These are phyloP conservation scores for Colletotrichum phormii DNA, from an alignment of 2,329 filamentous ascomycete genomes.

Conservation along the genomic window DNA sequence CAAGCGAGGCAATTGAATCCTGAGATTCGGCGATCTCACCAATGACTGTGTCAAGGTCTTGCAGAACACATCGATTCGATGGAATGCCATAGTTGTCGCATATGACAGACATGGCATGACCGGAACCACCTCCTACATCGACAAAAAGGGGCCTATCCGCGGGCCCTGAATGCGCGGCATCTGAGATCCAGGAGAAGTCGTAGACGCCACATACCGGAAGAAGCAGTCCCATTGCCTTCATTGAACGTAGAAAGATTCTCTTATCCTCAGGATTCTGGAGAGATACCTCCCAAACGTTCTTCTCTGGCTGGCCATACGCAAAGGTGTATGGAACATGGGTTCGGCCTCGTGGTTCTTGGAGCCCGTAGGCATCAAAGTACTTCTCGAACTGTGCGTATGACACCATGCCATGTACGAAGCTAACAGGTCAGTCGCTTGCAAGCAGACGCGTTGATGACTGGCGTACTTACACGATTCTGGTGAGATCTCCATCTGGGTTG, in stretches of 20 bases:
- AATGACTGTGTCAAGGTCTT: conserved; percentile 39
- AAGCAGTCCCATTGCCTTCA: conserved; percentile 30
- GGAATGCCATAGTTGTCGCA: conserved; percentile 1
- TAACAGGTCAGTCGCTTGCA: background rate
- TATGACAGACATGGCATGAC: conserved; percentile 39
- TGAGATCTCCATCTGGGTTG: conserved; percentile 26
- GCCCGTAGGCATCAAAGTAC: conserved; percentile 47
- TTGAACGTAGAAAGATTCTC: conserved; percentile 40
- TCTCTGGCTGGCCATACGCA: conserved; percentile 43
- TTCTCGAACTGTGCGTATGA: background rate
- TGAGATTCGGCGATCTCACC: background rate
- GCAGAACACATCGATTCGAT: conserved; percentile 13
- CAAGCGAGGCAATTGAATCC: background rate
- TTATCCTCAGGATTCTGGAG: conserved; percentile 39
- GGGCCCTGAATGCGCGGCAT: conserved; percentile 20
- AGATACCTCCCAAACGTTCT: conserved; percentile 47
- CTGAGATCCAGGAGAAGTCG: conserved; percentile 45
- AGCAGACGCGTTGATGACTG: too few species aligned
- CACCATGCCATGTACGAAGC: background rate
- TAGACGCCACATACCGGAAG: conserved; percentile 36
- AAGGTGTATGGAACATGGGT: conserved; percentile 45
- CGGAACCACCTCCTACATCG: conserved; percentile 49
- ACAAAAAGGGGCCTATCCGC: conserved; percentile 41
- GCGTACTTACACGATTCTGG: conserved; percentile 22
- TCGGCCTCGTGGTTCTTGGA: conserved; percentile 43